phyloP scores from a whole-genome alignment of 768 basidiomycete genomes.

The Mycena galopus region DNA sequence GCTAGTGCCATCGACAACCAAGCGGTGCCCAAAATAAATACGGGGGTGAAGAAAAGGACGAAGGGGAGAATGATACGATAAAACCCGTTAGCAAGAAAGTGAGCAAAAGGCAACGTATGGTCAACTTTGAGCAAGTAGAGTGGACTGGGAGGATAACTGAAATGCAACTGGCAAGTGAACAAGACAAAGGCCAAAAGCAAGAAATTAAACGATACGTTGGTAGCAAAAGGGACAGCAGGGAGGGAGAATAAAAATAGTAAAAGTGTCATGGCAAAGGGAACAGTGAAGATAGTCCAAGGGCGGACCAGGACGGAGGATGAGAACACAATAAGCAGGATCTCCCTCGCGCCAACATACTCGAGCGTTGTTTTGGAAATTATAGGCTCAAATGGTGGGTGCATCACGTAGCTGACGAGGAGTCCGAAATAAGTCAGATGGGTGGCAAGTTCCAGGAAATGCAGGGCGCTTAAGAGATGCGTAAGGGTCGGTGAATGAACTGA shows the following conservation, averaged over 20 bases:
- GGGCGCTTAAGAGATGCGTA: slow-evolving; percentile 47
- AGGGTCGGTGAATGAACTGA: slow-evolving; percentile 4
- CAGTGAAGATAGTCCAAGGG: slow-evolving; percentile 46
- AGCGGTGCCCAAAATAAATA: slow-evolving; percentile 56
- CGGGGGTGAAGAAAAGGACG: slow-evolving; percentile 62
- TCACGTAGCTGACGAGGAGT: slow-evolving; percentile 55
- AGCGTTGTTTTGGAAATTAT: slow-evolving; percentile 38
- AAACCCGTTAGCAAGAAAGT: slow-evolving; percentile 56
- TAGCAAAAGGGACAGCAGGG: slow-evolving; percentile 58
- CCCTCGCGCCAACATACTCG: slow-evolving; percentile 48
- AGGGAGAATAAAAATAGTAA: slow-evolving; percentile 56
- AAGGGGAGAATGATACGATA: slow-evolving; percentile 54
- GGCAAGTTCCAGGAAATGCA: slow-evolving; percentile 59
- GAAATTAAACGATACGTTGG: slow-evolving; percentile 54
- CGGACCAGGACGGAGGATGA: slow-evolving; percentile 52
- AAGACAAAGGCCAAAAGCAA: slow-evolving; percentile 57
- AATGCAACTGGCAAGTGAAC: slow-evolving; percentile 61
- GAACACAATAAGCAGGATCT: slow-evolving; percentile 54
- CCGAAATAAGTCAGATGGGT: slow-evolving; percentile 55
- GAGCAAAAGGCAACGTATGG: slow-evolving; percentile 58
- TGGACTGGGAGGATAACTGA: slow-evolving; percentile 59
- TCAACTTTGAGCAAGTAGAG: slow-evolving; percentile 56
- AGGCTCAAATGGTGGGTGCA: slow-evolving; percentile 55
- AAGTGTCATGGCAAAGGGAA: slow-evolving; percentile 54
- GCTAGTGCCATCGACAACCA: slow-evolving; percentile 63